Percentiles rank a stretch among this genome's conserved stretches.
These are phyloP conservation scores for Voacanga thouarsii DNA, from an alignment of 257 asterid species.

Conservation along the genomic window DNA sequence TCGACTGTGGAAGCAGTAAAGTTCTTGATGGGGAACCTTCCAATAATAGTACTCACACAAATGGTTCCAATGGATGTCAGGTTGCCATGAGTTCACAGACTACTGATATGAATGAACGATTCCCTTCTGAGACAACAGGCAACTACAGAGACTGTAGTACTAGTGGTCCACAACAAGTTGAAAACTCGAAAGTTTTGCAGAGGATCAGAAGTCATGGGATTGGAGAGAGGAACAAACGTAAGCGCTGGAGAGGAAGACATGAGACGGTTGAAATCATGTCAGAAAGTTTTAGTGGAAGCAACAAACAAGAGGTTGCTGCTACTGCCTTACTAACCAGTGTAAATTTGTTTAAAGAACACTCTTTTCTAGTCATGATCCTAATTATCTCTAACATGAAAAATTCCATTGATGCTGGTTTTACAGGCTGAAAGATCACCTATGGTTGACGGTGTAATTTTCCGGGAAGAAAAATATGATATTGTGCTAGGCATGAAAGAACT, in stretches of 20 bases:
- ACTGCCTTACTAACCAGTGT: conserved; percentile 27
- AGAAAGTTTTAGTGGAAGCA: conserved; percentile 42
- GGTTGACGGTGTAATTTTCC: conserved; percentile 32
- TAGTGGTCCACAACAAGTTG: conserved; percentile 50
- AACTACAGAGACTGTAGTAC: conserved; percentile 73
- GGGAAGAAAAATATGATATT: conserved; percentile 54
- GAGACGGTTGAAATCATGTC: conserved; percentile 47
- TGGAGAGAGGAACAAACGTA: conserved; percentile 83
- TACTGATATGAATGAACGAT: conserved; percentile 60
- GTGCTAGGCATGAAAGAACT: conserved; percentile 62
- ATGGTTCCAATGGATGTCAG: conserved; percentile 45
- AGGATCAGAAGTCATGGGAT: conserved; percentile 49
- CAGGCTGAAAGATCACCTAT: conserved; percentile 55
- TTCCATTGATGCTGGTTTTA: conserved; percentile 15
- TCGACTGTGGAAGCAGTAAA: conserved; percentile 26
- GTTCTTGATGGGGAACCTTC: conserved; percentile 54
- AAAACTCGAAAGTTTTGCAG: conserved; percentile 44
- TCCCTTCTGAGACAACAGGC: conserved; percentile 51
- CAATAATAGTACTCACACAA: conserved; percentile 34
- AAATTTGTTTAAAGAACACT: conserved; percentile 27
- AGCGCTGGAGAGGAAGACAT: conserved; percentile 89
- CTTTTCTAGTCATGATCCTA: neutral
- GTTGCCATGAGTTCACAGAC: conserved; percentile 29
- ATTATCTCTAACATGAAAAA: neutral
- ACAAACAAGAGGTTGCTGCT: conserved; percentile 43